phyloP scores from a whole-genome alignment of 164 flowering plant genomes.

The Vitis riparia region DNA sequence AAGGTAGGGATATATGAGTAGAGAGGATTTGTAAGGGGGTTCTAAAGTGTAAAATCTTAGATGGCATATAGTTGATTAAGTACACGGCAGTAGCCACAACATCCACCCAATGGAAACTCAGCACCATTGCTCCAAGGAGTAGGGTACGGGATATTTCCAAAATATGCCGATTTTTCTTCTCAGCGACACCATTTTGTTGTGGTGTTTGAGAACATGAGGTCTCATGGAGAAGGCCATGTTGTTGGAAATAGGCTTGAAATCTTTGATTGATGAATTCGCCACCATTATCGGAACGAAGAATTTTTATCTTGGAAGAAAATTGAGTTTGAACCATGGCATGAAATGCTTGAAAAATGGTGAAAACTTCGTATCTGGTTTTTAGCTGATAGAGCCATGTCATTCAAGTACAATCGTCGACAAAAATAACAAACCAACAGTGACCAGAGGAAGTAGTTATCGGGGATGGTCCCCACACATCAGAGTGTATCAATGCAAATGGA shows the following conservation, averaged over 20 bases:
- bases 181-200: too few species aligned
- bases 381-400: too few species aligned
- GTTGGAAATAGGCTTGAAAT: too few species aligned
- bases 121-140: background rate
- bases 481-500: constrained; percentile 6
- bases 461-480: constrained; percentile 8
- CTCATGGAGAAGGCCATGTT: too few species aligned
- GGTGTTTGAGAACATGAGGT: too few species aligned
- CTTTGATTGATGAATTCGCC: too few species aligned
- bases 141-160: background rate
- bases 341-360: too few species aligned
- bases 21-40: constrained; percentile 4
- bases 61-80: constrained; percentile 3
- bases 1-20: background rate
- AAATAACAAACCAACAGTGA: constrained; percentile 11
- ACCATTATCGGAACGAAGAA: too few species aligned
- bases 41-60: background rate
- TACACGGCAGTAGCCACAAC: background rate
- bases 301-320: too few species aligned
- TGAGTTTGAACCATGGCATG: too few species aligned
- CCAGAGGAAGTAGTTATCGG: background rate
- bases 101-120: background rate
- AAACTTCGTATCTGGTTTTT: too few species aligned
- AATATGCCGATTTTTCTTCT: too few species aligned
- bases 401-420: background rate